Conservation (phyloP, 768 basidiomycete species). For the Hericium rajendrae region DNA sequence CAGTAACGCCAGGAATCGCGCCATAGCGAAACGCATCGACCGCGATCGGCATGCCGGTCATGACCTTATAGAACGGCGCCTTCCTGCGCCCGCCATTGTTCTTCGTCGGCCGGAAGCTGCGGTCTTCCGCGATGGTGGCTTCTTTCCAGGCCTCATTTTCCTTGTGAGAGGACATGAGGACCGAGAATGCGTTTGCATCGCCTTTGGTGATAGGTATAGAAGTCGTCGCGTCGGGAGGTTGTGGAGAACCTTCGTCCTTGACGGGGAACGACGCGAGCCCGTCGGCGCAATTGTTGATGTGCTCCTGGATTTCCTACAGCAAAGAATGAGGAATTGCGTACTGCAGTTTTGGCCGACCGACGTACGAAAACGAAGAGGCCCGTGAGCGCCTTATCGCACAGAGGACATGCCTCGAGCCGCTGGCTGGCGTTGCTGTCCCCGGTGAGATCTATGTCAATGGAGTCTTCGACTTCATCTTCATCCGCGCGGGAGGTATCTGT, state of each 20-base stretch:
- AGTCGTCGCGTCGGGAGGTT: not conserved
- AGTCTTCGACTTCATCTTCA: conserved; percentile 20
- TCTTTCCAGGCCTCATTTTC: conserved; percentile 84
- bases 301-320: conserved; percentile 37
- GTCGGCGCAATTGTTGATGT: conserved; percentile 53
- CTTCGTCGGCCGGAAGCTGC: conserved; percentile 35
- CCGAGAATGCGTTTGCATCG: conserved; percentile 49
- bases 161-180: conserved; percentile 83
- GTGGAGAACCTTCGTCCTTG: not conserved
- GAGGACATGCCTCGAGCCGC: conserved; percentile 19
- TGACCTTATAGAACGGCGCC: conserved; percentile 92
- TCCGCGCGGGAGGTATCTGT: conserved; percentile 14
- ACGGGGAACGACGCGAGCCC: conserved; percentile 7
- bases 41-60: conserved; percentile 96
- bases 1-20: conserved; percentile 76
- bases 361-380: conserved; percentile 21
- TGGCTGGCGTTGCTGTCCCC: not conserved
- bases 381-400: conserved; percentile 22
- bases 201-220: not conserved
- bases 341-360: conserved; percentile 5
- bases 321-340: not conserved
- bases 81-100: conserved; percentile 47
- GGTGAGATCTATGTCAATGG: conserved; percentile 18
- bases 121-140: conserved; percentile 46
- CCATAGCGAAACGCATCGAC: conserved; percentile 98